Base-by-base conservation (phyloP, 345 rosid species). In the Hypericum androsaemum region DNA sequence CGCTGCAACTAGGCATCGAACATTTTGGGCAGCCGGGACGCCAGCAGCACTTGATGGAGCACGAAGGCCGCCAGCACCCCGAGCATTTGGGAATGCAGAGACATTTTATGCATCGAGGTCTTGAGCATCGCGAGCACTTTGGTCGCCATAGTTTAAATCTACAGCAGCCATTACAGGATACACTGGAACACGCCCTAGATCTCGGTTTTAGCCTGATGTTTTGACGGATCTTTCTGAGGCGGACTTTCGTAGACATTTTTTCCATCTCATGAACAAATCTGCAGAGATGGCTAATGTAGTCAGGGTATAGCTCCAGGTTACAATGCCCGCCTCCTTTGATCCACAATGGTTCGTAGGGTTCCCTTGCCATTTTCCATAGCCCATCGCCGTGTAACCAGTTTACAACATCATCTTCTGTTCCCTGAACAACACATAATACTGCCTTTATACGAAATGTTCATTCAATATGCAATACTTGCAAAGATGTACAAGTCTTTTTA, bases 241-340 rank as follows among this genome's bases (percentile, higher is more conserved):
- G 94, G 62, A 57, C 73, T 65, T 69, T 63, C 5, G 95, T 78
- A 53, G 71, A 85, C 53, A 78, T 71, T 61, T 72, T 88, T 74
- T 94, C 97, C 99, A 94, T 86, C 61, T 94, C 95, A 37, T 76
- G 82, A 60, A 94, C 64, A 58, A 83, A 94, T 68, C 75, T 82
- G 74, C 78, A 63, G 12, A 94, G 82, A 74, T 88, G 97, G 59
- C 81, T 72, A 53, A 94, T 81, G 72, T 81, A 94, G 56, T 88
- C 97, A 0, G 99, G 95, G 69, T 80, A 94, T 5, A 94, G 80
- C 79, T 94, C 99, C 64, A 94, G 71, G 73, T 94, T 94, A 74
- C 97, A 94, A 60, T 88, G 99, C 43, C 97, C 97, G 12, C 97
- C 99, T 17, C 99, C 99, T 75, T 94, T 88, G 47, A 94, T 88